Base-by-base conservation (phyloP, 768 basidiomycete genomes). In the Lactifluus rugatus region DNA sequence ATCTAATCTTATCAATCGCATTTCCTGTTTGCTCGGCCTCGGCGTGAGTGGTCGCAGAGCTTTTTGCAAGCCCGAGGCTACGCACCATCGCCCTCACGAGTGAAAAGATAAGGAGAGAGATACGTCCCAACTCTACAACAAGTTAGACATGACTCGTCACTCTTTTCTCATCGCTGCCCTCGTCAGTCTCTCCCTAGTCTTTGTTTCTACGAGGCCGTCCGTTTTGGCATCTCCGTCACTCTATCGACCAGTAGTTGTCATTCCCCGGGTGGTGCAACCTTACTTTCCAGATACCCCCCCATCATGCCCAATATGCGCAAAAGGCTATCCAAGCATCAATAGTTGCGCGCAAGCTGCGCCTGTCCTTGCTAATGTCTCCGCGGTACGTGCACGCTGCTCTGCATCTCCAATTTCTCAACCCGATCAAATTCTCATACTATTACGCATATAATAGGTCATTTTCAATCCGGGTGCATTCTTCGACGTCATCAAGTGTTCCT, bases 391-490 rank as follows among this genome's bases (percentile, higher is more conserved):
- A 11, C 32, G 8, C 26, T n/a, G 32, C n/a, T 34, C 19, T 5
- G 7, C n/a, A 21, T 32, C 3, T n/a, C 25, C 45, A 6, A 1
- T 14, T 10, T 28, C 39, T 36, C 32, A 16, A 34, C 16, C 10
- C 37, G 28, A 6, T 31, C 11, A 34, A 21, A 42, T 36, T 36
- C 13, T 36, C 34, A 36, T 34, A 23, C n/a, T 17, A n/a, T n/a
- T n/a, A n/a, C n/a, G n/a, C n/a, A n/a, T n/a, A n/a, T n/a, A n/a
- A n/a, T n/a, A 85, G 83, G 73, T 85, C 62, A 76, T 85, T 46
- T 80, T 80, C 64, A 83, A 84, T 61, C 84, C 84, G 1, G 78
- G 80, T 28, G 78, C 78, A 1, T 84, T 84, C 69, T 73, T 84
- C 60, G 75, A 78, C 63, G 73, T 82, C 46, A 83, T 85, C 66